These are phyloP conservation scores for Starmerella floris DNA, from an alignment of 805 yeast species.

Conservation along the genomic window DNA sequence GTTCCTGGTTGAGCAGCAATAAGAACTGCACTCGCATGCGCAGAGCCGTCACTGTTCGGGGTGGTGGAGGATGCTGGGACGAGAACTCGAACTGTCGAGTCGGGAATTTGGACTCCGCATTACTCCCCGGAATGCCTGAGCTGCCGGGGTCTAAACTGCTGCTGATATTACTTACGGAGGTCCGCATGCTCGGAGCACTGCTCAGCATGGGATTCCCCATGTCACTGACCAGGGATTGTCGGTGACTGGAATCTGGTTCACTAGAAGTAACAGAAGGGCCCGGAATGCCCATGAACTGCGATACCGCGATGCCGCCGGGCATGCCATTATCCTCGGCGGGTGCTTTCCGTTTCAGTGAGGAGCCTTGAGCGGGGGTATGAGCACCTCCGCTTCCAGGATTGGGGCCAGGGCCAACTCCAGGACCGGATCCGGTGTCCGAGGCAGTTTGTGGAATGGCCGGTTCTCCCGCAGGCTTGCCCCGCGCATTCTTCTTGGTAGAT, in stretches of 20 bases:
- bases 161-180: neutral
- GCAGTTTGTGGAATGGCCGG: neutral
- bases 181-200: neutral
- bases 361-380: too few species aligned
- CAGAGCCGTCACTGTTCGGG: slow-evolving; percentile 8
- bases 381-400: too few species aligned
- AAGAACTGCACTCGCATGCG: slow-evolving; percentile 14
- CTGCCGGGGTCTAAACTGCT: neutral
- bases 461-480: neutral
- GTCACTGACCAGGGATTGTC: too few species aligned
- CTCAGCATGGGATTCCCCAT: neutral
- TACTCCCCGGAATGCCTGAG: neutral
- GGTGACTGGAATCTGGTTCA: neutral
- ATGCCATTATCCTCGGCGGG: neutral
- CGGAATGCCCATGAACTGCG: neutral
- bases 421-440: neutral
- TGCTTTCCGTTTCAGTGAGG: neutral
- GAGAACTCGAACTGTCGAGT: slow-evolving; percentile 16
- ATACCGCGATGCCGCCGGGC: neutral
- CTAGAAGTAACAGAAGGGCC: neutral
- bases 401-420: too few species aligned
- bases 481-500: neutral
- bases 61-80: slow-evolving; percentile 14
- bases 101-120: neutral
- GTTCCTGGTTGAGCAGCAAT: slow-evolving; percentile 19